phyloP scores from a whole-genome alignment of 2,329 filamentous ascomycete species.

The Mycogone perniciosa region DNA sequence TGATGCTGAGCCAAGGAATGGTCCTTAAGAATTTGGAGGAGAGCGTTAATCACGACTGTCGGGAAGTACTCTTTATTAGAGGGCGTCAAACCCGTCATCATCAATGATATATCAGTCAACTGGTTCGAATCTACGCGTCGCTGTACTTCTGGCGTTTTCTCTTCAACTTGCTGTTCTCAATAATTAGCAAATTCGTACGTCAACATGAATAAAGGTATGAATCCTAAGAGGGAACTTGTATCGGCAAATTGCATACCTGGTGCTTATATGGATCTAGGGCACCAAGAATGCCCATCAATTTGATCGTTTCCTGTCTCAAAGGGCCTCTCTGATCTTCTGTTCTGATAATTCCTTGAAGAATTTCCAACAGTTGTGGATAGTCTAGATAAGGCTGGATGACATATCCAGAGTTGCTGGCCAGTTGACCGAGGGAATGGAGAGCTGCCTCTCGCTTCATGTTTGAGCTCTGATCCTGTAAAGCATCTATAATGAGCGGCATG shows the following conservation, averaged over 20 bases:
- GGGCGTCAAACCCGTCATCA: constrained; percentile 95
- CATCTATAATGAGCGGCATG: constrained; percentile 93
- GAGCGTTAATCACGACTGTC: constrained; percentile 92
- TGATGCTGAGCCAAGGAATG: constrained; percentile 86
- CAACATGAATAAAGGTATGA: not conserved
- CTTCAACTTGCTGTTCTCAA: constrained; percentile 63
- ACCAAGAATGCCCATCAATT: constrained; percentile 89
- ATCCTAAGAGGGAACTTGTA: not conserved
- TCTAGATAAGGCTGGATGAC: constrained; percentile 95
- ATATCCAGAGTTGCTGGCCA: constrained; percentile 94
- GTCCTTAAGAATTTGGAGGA: constrained; percentile 88
- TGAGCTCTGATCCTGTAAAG: constrained; percentile 89
- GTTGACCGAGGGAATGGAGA: constrained; percentile 79
- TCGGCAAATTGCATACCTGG: constrained; percentile 44
- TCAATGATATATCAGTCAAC: constrained; percentile 88
- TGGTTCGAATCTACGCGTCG: constrained; percentile 55
- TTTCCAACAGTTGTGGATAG: constrained; percentile 86
- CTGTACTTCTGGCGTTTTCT: constrained; percentile 77
- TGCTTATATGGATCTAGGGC: constrained; percentile 95
- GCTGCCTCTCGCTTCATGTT: constrained; percentile 86
- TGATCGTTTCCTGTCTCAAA: constrained; percentile 88
- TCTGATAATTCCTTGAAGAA: constrained; percentile 89
- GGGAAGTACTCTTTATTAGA: constrained; percentile 98
- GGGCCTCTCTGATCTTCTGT: constrained; percentile 78
- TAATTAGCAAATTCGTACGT: constrained; percentile 7